Conservation (phyloP, 2,329 filamentous ascomycete species). For the Didymella keratinophila region DNA sequence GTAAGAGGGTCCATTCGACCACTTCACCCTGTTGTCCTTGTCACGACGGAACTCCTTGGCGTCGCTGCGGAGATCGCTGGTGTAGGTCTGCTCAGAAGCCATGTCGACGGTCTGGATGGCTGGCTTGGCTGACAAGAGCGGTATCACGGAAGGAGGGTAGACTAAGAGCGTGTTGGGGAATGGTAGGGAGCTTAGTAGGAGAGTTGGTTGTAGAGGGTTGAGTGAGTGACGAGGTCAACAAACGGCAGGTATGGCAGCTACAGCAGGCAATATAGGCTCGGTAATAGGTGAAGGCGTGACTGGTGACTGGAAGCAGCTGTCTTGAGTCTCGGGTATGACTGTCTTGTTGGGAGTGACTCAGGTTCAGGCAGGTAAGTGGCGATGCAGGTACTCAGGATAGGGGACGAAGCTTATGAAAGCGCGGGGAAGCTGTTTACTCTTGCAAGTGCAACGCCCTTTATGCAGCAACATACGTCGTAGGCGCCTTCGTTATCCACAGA, state of each 20-base stretch:
- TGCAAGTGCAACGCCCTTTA: constrained; percentile 36
- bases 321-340: constrained; percentile 48
- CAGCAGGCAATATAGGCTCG: constrained; percentile 39
- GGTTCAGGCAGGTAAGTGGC: constrained; percentile 37
- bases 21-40: constrained; percentile 60
- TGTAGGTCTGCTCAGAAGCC: constrained; percentile 58
- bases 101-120: constrained; percentile 41
- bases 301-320: constrained; percentile 40
- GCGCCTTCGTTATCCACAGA: constrained; percentile 29
- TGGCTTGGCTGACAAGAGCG: constrained; percentile 18
- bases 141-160: constrained; percentile 12
- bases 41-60: constrained; percentile 62
- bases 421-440: constrained; percentile 27
- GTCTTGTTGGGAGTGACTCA: constrained; percentile 44
- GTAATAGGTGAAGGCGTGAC: constrained; percentile 39
- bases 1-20: constrained; percentile 56
- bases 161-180: constrained; percentile 10
- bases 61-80: constrained; percentile 62
- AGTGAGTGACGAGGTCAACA: constrained; percentile 22
- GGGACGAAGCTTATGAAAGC: constrained; percentile 30
- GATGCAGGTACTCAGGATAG: constrained; percentile 35
- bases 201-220: constrained; percentile 13
- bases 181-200: constrained; percentile 9
- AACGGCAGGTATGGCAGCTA: constrained; percentile 23
- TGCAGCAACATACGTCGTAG: constrained; percentile 36